Evolutionary conservation across 73 alveolate species (phyloP).

Genomic region (Vitrella brassicaformis): DNA sequence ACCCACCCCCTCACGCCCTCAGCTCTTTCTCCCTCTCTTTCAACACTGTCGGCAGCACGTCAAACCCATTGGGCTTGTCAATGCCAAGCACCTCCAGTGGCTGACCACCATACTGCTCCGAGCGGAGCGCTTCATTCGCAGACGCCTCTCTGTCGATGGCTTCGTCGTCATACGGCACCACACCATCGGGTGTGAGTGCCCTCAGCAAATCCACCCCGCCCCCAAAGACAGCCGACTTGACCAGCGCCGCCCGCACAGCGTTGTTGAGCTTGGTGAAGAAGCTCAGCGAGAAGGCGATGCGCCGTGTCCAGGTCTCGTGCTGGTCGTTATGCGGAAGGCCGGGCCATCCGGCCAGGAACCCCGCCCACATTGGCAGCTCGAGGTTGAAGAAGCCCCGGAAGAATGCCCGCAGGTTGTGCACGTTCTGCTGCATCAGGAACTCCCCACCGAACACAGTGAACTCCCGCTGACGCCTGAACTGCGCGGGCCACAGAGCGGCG

Average conservation of each 20-base stretch:
- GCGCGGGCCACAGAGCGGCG: background rate
- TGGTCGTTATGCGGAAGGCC: background rate
- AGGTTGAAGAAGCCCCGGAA: background rate
- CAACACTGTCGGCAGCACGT: too few species aligned
- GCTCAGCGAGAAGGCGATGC: background rate
- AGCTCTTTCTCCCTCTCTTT: too few species aligned
- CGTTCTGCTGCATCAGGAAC: background rate
- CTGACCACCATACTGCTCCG: too few species aligned
- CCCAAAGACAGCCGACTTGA: background rate
- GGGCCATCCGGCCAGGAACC: conserved; percentile 2
- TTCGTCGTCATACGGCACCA: background rate
- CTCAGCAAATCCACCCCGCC: background rate
- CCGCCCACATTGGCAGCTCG: background rate
- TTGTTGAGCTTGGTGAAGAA: background rate
- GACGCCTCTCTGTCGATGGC: background rate
- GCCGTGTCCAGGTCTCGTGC: background rate
- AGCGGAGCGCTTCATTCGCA: too few species aligned
- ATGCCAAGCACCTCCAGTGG: too few species aligned
- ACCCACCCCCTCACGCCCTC: too few species aligned
- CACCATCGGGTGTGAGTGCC: background rate
- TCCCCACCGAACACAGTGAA: background rate
- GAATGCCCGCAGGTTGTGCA: background rate
- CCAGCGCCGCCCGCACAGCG: background rate
- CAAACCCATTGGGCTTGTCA: too few species aligned
- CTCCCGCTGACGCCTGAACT: background rate